phyloP scores from a whole-genome alignment of 306 rosid species.

The Inga laurina region DNA sequence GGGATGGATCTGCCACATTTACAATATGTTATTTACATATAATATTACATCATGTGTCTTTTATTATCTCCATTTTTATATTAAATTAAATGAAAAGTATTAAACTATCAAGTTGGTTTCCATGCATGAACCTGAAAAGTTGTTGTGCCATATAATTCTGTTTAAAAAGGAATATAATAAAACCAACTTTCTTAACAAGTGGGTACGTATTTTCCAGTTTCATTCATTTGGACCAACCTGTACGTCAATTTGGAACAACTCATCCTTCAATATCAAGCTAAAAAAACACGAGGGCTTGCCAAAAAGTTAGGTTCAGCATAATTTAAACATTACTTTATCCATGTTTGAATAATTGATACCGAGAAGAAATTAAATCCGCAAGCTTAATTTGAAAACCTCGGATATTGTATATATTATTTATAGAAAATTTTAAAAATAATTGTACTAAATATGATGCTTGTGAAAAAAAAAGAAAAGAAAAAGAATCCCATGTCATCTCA shows the following conservation, averaged over 20 bases:
- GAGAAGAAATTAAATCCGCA: background rate
- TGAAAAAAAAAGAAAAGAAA: background rate
- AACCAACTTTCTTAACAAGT: background rate
- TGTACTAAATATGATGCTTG: background rate
- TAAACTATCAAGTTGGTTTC: slow-evolving; percentile 4
- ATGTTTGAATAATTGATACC: background rate
- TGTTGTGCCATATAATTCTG: background rate
- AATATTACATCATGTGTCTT: background rate
- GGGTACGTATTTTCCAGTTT: background rate
- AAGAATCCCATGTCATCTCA: background rate
- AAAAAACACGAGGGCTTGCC: too few relatives aligned
- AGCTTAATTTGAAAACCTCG: background rate
- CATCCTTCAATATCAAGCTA: background rate
- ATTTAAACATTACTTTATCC: background rate
- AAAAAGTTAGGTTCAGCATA: background rate
- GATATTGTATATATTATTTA: background rate
- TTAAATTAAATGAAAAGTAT: background rate
- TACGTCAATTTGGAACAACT: background rate
- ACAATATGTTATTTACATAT: background rate
- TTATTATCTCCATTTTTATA: background rate
- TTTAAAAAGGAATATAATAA: background rate
- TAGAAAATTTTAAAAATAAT: background rate
- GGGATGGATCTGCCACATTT: background rate
- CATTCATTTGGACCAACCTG: background rate
- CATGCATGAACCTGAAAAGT: background rate